phyloP scores from a whole-genome alignment of 1,139 yeast species.

The Blastobotrys capitulatus region DNA sequence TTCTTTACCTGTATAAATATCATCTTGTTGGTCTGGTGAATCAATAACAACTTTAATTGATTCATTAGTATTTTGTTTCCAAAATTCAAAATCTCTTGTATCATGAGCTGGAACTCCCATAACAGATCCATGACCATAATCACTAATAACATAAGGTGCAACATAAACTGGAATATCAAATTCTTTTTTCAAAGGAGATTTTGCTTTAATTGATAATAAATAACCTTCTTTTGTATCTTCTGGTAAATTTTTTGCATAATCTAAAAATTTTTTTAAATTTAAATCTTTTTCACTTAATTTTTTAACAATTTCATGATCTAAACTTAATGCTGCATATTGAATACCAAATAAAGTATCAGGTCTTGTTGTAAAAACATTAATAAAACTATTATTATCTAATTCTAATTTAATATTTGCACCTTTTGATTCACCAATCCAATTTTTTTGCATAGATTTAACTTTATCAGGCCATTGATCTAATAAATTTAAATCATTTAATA shows the following conservation, averaged over 20 bases:
- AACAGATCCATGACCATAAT: conserved; percentile 88
- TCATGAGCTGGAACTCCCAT: conserved; percentile 99
- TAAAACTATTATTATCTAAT: not conserved
- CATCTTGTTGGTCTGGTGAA: conserved; percentile 33
- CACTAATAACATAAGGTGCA: conserved; percentile 83
- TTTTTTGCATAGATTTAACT: conserved; percentile 82
- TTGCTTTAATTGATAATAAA: conserved; percentile 42
- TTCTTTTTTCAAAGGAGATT: conserved; percentile 48
- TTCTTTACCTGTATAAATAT: conserved; percentile 46
- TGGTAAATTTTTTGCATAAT: conserved; percentile 1
- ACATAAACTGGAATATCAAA: conserved; percentile 66
- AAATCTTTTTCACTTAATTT: conserved; percentile 35
- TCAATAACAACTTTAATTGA: conserved; percentile 32
- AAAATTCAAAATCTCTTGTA: conserved; percentile 71
- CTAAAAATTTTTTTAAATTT: conserved; percentile 44
- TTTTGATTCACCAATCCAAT: conserved; percentile 88
- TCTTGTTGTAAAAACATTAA: conserved; percentile 62
- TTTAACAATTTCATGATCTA: conserved; percentile 58
- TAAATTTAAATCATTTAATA: conserved; percentile 54
- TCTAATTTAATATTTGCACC: conserved; percentile 58
- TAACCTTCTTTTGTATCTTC: conserved; percentile 57
- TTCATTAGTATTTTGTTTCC: conserved; percentile 57
- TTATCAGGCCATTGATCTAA: conserved; percentile 79
- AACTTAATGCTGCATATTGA: conserved; percentile 73
- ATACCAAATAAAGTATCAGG: conserved; percentile 83